Percentiles rank a stretch among this genome's conserved stretches.
These are phyloP conservation scores for Eucalyptus sideroxylon DNA, from an alignment of 345 rosid species.

Conservation along the genomic window DNA sequence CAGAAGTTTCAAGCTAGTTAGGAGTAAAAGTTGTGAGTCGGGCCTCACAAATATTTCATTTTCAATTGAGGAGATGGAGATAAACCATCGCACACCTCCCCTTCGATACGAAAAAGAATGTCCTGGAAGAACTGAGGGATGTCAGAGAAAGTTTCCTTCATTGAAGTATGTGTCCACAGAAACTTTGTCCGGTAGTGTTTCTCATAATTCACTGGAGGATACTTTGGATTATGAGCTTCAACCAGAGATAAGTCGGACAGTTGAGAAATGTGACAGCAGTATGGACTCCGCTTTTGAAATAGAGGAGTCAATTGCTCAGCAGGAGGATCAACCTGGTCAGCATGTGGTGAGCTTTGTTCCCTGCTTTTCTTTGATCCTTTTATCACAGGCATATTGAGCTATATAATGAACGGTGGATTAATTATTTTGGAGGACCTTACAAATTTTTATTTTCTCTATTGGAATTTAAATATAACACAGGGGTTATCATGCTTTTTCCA, in stretches of 20 bases:
- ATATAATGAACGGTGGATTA: neutral
- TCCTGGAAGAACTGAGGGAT: slow-evolving; percentile 19
- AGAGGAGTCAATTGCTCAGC: slow-evolving; percentile 3
- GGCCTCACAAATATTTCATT: slow-evolving; percentile 7
- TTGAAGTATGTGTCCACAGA: slow-evolving; percentile 5
- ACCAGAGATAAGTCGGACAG: neutral
- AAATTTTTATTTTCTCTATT: fast-evolving
- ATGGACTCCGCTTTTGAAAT: neutral
- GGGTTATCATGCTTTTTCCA: neutral
- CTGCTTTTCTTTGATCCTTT: fast-evolving
- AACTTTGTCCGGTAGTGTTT: slow-evolving; percentile 14
- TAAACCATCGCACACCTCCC: slow-evolving; percentile 16
- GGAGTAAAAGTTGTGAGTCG: slow-evolving; percentile 69
- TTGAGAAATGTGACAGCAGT: neutral
- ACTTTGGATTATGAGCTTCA: slow-evolving; percentile 15
- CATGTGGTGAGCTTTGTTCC: slow-evolving; percentile 14
- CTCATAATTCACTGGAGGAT: slow-evolving; percentile 15
- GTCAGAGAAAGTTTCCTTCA: slow-evolving; percentile 7
- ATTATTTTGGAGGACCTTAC: neutral
- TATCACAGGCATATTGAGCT: neutral
- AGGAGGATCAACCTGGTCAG: slow-evolving; percentile 23
- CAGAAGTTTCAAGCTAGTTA: slow-evolving; percentile 26
- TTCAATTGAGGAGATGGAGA: slow-evolving; percentile 17
- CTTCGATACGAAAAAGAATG: slow-evolving; percentile 17
- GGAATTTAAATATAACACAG: fast-evolving